phyloP scores from a whole-genome alignment of 805 yeast genomes.

The Hermanozyma aechmeae region DNA sequence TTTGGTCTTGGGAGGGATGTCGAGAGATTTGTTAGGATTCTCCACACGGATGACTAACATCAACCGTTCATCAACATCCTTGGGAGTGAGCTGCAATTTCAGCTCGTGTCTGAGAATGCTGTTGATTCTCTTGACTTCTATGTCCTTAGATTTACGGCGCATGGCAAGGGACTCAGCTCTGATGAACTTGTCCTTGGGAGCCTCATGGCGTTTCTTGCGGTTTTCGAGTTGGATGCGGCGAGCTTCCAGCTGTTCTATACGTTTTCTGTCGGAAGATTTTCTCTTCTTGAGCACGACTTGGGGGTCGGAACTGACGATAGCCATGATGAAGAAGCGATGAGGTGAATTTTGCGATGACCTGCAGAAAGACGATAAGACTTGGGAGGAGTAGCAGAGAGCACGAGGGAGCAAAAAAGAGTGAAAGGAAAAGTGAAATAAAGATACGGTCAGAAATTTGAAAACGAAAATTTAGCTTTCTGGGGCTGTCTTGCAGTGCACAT shows the following conservation, averaged over 20 bases:
- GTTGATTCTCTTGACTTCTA: slow-evolving; percentile 61
- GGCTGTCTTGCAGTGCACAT: too few relatives aligned
- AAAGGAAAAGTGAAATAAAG: too few relatives aligned
- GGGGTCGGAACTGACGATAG: slow-evolving; percentile 57
- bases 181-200: slow-evolving; percentile 43
- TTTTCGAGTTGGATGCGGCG: slow-evolving; percentile 39
- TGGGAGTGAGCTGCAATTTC: slow-evolving; percentile 11
- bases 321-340: slow-evolving; percentile 24
- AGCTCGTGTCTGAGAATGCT: slow-evolving; percentile 49
- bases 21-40: slow-evolving; percentile 50
- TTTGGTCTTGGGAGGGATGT: slow-evolving; percentile 55
- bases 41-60: slow-evolving; percentile 60
- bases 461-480: too few relatives aligned
- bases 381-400: too few relatives aligned
- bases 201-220: slow-evolving; percentile 29
- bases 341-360: background rate
- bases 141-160: slow-evolving; percentile 51
- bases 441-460: too few relatives aligned
- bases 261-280: slow-evolving; percentile 65
- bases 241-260: slow-evolving; percentile 64
- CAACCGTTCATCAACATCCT: slow-evolving; percentile 27
- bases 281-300: slow-evolving; percentile 72
- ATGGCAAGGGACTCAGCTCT: slow-evolving; percentile 72
- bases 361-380: background rate
- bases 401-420: too few relatives aligned